Evolutionary conservation across 331 rosid genomes (phyloP).

Genomic region (Erythrophleum ivorense): DNA sequence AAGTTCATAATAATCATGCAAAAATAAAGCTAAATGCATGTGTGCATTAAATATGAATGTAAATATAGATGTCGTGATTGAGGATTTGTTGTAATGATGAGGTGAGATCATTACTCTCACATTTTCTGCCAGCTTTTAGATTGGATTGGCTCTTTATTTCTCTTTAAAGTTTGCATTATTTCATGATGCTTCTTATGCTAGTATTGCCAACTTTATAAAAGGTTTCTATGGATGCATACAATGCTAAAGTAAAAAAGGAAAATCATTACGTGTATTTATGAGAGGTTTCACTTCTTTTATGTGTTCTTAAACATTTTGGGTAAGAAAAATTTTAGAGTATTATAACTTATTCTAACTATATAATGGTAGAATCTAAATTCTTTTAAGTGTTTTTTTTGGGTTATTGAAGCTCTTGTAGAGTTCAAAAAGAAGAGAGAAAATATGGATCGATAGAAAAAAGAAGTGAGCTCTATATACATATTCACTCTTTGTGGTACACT

Average conservation of each 20-base stretch:
- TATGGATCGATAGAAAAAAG: too few relatives aligned
- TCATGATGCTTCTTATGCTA: constrained; percentile 20
- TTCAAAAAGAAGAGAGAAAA: too few relatives aligned
- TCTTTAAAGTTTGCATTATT: constrained; percentile 28
- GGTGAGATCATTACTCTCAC: constrained; percentile 45
- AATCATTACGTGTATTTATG: neutral
- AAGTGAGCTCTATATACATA: too few relatives aligned
- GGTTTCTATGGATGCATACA: neutral
- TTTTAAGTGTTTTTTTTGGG: too few relatives aligned
- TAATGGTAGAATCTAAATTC: too few relatives aligned
- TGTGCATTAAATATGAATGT: constrained; percentile 15
- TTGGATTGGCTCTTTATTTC: constrained; percentile 31
- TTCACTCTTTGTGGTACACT: too few relatives aligned
- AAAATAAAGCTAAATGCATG: constrained; percentile 25
- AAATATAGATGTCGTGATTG: constrained; percentile 12
- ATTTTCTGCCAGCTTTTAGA: constrained; percentile 48
- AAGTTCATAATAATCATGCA: neutral
- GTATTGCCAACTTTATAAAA: neutral
- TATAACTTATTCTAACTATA: too few relatives aligned
- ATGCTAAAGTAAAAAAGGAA: too few relatives aligned
- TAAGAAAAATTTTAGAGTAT: too few relatives aligned
- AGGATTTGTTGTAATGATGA: constrained; percentile 10
- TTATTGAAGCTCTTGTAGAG: too few relatives aligned
- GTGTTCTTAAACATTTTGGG: too few relatives aligned
- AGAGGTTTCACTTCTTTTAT: too few relatives aligned